These are phyloP conservation scores for Zasmidium cellare DNA, from an alignment of 2,329 filamentous ascomycete genomes.

Conservation along the genomic window DNA sequence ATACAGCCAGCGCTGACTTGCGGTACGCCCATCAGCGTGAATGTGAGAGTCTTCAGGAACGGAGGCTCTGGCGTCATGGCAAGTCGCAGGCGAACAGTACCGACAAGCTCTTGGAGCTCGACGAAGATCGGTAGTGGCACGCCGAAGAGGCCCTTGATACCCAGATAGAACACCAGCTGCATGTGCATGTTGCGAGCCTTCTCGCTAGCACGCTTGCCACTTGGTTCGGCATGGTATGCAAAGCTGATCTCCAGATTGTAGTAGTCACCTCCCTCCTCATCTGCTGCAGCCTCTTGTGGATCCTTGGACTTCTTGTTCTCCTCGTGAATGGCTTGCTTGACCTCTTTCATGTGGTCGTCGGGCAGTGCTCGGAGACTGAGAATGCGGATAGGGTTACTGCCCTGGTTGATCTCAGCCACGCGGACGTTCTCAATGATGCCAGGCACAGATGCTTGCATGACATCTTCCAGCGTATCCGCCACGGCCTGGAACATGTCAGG, in stretches of 20 bases:
- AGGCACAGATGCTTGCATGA: slow-evolving; percentile 95
- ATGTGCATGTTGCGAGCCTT: slow-evolving; percentile 94
- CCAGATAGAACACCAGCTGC: slow-evolving; percentile 92
- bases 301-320: slow-evolving; percentile 81
- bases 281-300: slow-evolving; percentile 80
- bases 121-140: slow-evolving; percentile 86
- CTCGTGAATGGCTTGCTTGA: slow-evolving; percentile 78
- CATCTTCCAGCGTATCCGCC: slow-evolving; percentile 90
- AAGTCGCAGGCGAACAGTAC: slow-evolving; percentile 78
- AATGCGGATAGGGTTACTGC: slow-evolving; percentile 84
- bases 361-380: slow-evolving; percentile 83
- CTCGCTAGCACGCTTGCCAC: slow-evolving; percentile 66
- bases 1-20: slow-evolving; percentile 87
- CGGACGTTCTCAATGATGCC: slow-evolving; percentile 91
- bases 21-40: slow-evolving; percentile 91
- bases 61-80: slow-evolving; percentile 88
- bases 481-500: slow-evolving; percentile 92
- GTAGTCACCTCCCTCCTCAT: slow-evolving; percentile 86
- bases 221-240: slow-evolving; percentile 85
- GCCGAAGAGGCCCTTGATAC: slow-evolving; percentile 83
- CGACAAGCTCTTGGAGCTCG: slow-evolving; percentile 86
- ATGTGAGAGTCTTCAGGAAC: slow-evolving; percentile 86
- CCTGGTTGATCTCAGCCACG: slow-evolving; percentile 92
- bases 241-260: slow-evolving; percentile 92
- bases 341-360: slow-evolving; percentile 73